Evolutionary conservation across 2,329 filamentous ascomycete species (phyloP).

Genomic region (Monilinia aucupariae): DNA sequence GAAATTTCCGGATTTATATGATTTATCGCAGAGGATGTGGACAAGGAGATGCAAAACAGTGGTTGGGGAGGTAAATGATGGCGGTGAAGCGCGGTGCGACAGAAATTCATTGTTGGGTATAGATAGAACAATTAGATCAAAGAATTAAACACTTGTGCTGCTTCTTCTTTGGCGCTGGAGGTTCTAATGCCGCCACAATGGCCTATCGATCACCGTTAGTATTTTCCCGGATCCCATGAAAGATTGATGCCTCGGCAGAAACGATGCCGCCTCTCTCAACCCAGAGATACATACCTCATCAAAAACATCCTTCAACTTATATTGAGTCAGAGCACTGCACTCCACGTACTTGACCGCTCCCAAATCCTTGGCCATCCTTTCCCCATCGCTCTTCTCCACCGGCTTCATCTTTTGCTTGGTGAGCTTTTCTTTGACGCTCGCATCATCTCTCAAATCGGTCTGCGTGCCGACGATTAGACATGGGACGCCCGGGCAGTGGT

Average conservation of each 20-base stretch:
- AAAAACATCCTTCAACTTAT: slow-evolving; percentile 98
- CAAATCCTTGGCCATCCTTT: slow-evolving; percentile 94
- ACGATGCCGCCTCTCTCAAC: background rate
- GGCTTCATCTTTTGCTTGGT: slow-evolving; percentile 94
- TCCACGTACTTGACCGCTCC: slow-evolving; percentile 98
- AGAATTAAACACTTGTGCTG: slow-evolving; percentile 65
- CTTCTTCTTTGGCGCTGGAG: slow-evolving; percentile 75
- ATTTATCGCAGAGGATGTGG: slow-evolving; percentile 1
- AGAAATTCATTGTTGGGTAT: background rate
- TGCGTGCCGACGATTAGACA: slow-evolving; percentile 98
- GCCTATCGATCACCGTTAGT: slow-evolving; percentile 51
- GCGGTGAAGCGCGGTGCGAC: background rate
- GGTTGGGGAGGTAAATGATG: background rate
- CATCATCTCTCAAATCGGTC: slow-evolving; percentile 89
- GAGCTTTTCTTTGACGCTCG: slow-evolving; percentile 82
- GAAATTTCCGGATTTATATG: slow-evolving; percentile 1
- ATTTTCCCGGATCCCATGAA: slow-evolving; percentile 68
- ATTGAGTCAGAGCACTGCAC: slow-evolving; percentile 96
- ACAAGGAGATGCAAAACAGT: slow-evolving; percentile 3
- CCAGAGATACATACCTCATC: slow-evolving; percentile 68
- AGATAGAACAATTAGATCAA: slow-evolving; percentile 36
- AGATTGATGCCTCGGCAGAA: background rate
- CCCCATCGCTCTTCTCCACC: slow-evolving; percentile 86
- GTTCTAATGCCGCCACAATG: slow-evolving; percentile 91
- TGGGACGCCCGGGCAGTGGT: slow-evolving; percentile 95